Evolutionary conservation across 805 yeast genomes (phyloP).

Genomic region (Schizosaccharomyces osmophilus): DNA sequence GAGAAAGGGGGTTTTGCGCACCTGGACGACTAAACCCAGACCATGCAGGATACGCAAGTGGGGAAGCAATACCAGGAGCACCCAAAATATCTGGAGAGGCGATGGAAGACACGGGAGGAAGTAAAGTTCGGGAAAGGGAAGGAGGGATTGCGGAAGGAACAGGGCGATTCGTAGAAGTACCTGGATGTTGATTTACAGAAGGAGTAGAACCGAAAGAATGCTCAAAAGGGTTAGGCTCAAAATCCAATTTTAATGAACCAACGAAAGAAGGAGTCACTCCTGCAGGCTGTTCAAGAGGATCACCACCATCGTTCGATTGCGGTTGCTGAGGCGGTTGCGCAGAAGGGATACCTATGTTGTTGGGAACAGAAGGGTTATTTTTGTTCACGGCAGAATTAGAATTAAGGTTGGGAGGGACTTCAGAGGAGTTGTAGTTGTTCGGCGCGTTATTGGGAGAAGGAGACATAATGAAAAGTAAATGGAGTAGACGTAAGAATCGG

Average conservation of each 20-base stretch:
- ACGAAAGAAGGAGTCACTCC: slow-evolving; percentile 1
- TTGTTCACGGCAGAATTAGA: background rate
- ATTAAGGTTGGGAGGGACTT: background rate
- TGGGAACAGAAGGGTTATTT: too few relatives aligned
- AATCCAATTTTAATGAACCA: slow-evolving; percentile 22
- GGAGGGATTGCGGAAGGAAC: background rate
- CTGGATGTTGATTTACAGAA: slow-evolving; percentile 3
- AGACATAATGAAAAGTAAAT: background rate
- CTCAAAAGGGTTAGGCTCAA: slow-evolving; percentile 91
- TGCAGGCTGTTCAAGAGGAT: background rate
- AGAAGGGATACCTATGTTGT: too few relatives aligned
- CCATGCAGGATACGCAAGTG: slow-evolving; percentile 3
- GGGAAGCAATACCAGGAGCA: slow-evolving; percentile 8
- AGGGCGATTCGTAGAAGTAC: background rate
- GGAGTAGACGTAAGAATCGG: too few relatives aligned
- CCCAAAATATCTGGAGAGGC: background rate
- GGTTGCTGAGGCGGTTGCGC: background rate
- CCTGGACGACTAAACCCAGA: slow-evolving; percentile 6
- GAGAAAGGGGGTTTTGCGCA: slow-evolving; percentile 15
- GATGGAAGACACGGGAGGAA: background rate
- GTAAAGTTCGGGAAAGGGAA: background rate
- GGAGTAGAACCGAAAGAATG: slow-evolving; percentile 59
- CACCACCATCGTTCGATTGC: background rate
- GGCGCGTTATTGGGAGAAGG: background rate
- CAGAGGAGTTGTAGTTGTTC: background rate